Percentiles rank a stretch among this genome's conserved stretches.
These are phyloP conservation scores for Trametes gibbosa DNA, from an alignment of 768 basidiomycete genomes.

Conservation along the genomic window DNA sequence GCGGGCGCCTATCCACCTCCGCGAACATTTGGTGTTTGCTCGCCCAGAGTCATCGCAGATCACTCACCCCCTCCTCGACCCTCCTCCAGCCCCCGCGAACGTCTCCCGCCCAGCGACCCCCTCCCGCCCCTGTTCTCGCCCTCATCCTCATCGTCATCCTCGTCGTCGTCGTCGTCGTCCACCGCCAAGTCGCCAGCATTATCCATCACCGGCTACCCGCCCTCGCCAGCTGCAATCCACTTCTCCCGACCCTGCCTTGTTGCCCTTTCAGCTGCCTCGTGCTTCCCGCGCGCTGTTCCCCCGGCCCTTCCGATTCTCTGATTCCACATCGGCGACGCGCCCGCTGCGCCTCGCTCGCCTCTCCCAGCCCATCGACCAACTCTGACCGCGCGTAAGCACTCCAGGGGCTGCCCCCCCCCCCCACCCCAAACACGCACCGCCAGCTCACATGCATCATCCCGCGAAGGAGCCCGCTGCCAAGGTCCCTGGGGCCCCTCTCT, in stretches of 20 bases:
- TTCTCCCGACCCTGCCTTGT: too few species aligned
- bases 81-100: constrained; percentile 5
- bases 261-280: background rate
- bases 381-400: too few species aligned
- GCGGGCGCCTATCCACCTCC: constrained; percentile 4
- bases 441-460: constrained; percentile 14
- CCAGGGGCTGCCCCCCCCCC: too few species aligned
- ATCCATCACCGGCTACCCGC: too few species aligned
- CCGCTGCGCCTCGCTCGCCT: background rate
- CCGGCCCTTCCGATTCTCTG: background rate
- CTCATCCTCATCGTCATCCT: background rate
- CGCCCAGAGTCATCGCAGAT: background rate
- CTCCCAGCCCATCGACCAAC: background rate
- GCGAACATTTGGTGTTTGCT: constrained; percentile 5
- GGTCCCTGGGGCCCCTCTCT: background rate
- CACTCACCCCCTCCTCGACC: background rate
- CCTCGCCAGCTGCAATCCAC: too few species aligned
- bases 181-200: too few species aligned
- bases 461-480: constrained; percentile 4
- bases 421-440: background rate
- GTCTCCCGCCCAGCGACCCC: background rate
- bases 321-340: background rate
- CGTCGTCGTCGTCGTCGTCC: too few species aligned
- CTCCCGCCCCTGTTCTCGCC: background rate
- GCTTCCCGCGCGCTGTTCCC: background rate